Evolutionary conservation across 768 basidiomycete species (phyloP).

Genomic region (Tulasnella sp.): DNA sequence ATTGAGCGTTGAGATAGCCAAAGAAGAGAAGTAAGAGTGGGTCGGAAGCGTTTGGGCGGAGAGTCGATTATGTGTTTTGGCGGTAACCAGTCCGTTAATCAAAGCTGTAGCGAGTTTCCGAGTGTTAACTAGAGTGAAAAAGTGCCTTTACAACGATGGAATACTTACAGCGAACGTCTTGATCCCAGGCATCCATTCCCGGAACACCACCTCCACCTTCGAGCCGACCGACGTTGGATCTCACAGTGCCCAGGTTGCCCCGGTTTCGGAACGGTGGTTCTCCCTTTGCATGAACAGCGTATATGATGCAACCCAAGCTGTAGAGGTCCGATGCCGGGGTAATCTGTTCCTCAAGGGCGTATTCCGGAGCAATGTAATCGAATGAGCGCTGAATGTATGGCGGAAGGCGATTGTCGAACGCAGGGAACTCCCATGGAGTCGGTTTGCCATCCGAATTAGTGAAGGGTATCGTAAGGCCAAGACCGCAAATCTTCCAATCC

Average conservation of each 20-base stretch:
- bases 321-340: conserved; percentile 90
- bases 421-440: conserved; percentile 86
- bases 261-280: conserved; percentile 84
- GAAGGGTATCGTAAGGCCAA: conserved; percentile 82
- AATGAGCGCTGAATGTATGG: conserved; percentile 84
- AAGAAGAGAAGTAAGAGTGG: conserved; percentile 88
- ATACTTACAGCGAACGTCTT: conserved; percentile 63
- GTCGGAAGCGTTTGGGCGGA: conserved; percentile 76
- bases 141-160: neutral
- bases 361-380: conserved; percentile 96
- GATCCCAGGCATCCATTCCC: conserved; percentile 63
- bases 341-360: conserved; percentile 83
- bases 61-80: conserved; percentile 67
- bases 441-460: conserved; percentile 62
- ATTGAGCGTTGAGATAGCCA: conserved; percentile 92
- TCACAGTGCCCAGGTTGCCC: conserved; percentile 62
- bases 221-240: conserved; percentile 64
- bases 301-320: conserved; percentile 84
- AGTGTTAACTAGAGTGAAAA: conserved; percentile 14
- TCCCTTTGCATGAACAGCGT: conserved; percentile 83
- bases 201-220: conserved; percentile 39
- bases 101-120: conserved; percentile 51
- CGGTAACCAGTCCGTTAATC: conserved; percentile 74
- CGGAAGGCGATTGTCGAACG: conserved; percentile 76
- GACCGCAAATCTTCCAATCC: conserved; percentile 94